These are phyloP conservation scores for Rhodamnia rubescens DNA, from an alignment of 345 rosid species.

Conservation along the genomic window DNA sequence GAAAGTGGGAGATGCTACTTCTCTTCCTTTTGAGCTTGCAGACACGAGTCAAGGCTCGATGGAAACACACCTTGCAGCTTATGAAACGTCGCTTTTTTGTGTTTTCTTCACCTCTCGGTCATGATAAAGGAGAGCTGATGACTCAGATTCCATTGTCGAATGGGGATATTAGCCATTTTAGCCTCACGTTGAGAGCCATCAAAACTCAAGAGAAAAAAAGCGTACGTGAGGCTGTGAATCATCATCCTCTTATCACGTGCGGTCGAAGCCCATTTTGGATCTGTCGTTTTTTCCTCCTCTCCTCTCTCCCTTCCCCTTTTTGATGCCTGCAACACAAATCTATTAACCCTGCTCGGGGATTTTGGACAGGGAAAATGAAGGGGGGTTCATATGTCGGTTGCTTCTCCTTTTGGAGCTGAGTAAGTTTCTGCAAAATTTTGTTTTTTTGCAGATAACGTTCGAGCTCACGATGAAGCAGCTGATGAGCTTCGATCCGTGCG, in stretches of 20 bases:
- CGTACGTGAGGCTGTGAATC: neutral
- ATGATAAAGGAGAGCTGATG: neutral
- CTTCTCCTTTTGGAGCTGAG: neutral
- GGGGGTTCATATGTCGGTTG: constrained; percentile 4
- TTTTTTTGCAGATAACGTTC: constrained; percentile 62
- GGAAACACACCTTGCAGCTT: neutral
- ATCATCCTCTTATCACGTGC: neutral
- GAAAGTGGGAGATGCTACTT: neutral
- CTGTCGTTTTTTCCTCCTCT: neutral
- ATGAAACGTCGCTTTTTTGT: neutral
- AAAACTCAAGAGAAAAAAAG: neutral
- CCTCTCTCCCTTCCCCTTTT: neutral
- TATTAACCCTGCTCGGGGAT: neutral
- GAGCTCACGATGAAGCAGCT: constrained; percentile 76
- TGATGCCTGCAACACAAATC: neutral
- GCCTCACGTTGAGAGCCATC: neutral
- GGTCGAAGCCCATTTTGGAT: neutral
- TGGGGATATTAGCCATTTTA: neutral
- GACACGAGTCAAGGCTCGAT: neutral
- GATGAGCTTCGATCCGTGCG: constrained; percentile 87
- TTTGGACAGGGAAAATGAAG: constrained; percentile 40
- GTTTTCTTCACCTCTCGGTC: neutral
- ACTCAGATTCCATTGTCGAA: neutral
- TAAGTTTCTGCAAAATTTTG: neutral
- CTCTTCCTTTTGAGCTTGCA: neutral